These are phyloP conservation scores for Parasitella parasitica DNA, from an alignment of 371 early-diverging fungal species.

Conservation along the genomic window DNA sequence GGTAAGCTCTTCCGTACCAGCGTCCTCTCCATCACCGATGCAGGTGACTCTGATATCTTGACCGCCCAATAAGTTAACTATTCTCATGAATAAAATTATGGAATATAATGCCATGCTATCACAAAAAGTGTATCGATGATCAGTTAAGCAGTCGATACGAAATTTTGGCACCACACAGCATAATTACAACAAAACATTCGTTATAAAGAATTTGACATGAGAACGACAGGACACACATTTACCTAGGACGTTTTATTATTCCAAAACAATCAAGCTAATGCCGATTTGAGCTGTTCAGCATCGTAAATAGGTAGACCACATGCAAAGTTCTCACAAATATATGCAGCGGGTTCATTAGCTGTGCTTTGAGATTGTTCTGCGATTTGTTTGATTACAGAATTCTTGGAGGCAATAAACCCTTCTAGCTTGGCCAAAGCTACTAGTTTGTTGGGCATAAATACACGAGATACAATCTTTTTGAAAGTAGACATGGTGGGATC, in stretches of 20 bases:
- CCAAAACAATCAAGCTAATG: neutral
- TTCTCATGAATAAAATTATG: neutral
- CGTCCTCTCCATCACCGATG: slow-evolving; percentile 95
- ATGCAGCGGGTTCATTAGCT: slow-evolving; percentile 15
- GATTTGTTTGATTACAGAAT: slow-evolving; percentile 27
- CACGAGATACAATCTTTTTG: slow-evolving; percentile 15
- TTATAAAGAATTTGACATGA: too few relatives aligned
- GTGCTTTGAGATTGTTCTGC: slow-evolving; percentile 2
- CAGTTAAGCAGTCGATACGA: too few relatives aligned
- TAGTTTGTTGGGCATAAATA: slow-evolving; percentile 41
- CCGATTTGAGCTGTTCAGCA: slow-evolving; percentile 8
- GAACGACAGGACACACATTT: too few relatives aligned
- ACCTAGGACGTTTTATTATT: too few relatives aligned
- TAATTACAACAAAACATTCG: too few relatives aligned
- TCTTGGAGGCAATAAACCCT: slow-evolving; percentile 28
- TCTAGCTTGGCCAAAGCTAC: slow-evolving; percentile 27
- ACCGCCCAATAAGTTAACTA: slow-evolving; percentile 38
- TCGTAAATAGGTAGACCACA: slow-evolving; percentile 45
- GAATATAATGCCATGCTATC: too few relatives aligned
- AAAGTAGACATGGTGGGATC: slow-evolving; percentile 23
- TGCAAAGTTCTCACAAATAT: slow-evolving; percentile 52
- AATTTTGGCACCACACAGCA: too few relatives aligned
- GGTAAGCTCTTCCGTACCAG: slow-evolving; percentile 96
- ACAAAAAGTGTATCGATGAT: too few relatives aligned
- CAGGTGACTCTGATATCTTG: slow-evolving; percentile 89